Base-by-base conservation (phyloP, 495 filamentous ascomycete species). In the Cairneyella variabilis region DNA sequence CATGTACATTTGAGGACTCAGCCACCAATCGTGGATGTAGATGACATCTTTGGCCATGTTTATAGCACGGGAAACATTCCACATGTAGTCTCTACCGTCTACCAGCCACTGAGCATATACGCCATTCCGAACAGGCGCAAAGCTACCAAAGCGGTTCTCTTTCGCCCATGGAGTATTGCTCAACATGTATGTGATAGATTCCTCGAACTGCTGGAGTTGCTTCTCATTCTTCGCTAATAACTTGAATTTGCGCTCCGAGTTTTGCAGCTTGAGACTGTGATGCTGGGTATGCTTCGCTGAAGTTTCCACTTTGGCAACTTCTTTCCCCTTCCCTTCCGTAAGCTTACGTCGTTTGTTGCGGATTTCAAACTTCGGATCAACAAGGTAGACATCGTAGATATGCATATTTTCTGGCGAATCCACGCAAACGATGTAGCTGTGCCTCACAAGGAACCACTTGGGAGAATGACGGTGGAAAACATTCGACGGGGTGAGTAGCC, bases 1-100 rank as follows among this genome's bases (percentile, higher is more conserved):
- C 84, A 99, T 86, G 70, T 99, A 99, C 22, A 99, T 69, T 68
- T 99, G 93, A 4, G 93, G 93, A 59, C 89, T 96, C 49, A 99
- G 65, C 93, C 93, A 99, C 93, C 93, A 99, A 66, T 97, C 93
- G 66, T 99, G 93, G 46, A 99, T 99, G 68, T 97, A 97, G 54
- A 99, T 90, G 32, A 99, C 93, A 74, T 99, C 95, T 64, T 89
- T 89, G 10, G 93, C 93, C 83, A 96, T 96, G 66, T 86, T 96
- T 67, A 99, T 97, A 2, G 93, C 93, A 46, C 93, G 82, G 5
- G 90, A 96, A 6, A 97, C 91, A 61, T 96, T 91, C 93, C 93
- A 99, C 92, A 97, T 97, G 69, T 97, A 92, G 63, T 99, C 93
- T 44, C 93, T 80, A 12, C 89, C 93, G 69, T 99, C 93, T 2